Percentiles rank a stretch among this genome's conserved stretches.
Conservation (phyloP, 2,329 filamentous ascomycete species). For the Paecilomyces formosus region DNA sequence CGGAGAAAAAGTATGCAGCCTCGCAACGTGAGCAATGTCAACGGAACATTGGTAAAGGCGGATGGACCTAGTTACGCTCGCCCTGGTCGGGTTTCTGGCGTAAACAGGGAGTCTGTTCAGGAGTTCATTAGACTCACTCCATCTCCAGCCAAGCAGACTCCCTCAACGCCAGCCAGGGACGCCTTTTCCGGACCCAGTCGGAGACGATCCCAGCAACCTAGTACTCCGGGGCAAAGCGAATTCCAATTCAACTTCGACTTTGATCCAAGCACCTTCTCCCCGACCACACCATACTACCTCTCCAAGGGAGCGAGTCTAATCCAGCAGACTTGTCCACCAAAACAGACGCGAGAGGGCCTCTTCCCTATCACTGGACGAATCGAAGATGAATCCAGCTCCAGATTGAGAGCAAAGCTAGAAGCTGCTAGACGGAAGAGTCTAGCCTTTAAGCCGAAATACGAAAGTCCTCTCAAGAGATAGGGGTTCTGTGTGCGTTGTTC, state of each 20-base stretch:
- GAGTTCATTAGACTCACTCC: conserved; percentile 27
- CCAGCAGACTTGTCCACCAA: conserved; percentile 49
- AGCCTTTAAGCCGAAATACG: conserved; percentile 68
- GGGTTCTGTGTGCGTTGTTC: neutral
- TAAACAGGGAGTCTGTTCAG: conserved; percentile 21
- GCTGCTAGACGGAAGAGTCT: conserved; percentile 68
- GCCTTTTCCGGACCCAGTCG: conserved; percentile 6
- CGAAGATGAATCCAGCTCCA: conserved; percentile 25
- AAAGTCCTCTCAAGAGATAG: conserved; percentile 58
- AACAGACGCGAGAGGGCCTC: conserved; percentile 38
- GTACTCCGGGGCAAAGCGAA: conserved; percentile 18
- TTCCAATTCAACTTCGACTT: conserved; percentile 25
- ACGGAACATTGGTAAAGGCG: conserved; percentile 41
- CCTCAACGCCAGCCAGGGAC: conserved; percentile 9
- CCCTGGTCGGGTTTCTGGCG: conserved; percentile 26
- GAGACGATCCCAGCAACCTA: conserved; percentile 18
- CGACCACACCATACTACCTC: conserved; percentile 40
- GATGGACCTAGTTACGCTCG: conserved; percentile 13
- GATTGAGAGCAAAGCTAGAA: conserved; percentile 56
- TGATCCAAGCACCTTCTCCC: conserved; percentile 34
- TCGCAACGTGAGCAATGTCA: conserved; percentile 59
- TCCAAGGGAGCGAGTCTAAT: conserved; percentile 36
- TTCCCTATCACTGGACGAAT: conserved; percentile 23
- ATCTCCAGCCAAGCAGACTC: conserved; percentile 10
- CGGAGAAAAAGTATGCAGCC: conserved; percentile 79